Percentiles rank a stretch among this genome's conserved stretches.
Conservation (phyloP, 306 rosid species). For the Cicer yamashitae region DNA sequence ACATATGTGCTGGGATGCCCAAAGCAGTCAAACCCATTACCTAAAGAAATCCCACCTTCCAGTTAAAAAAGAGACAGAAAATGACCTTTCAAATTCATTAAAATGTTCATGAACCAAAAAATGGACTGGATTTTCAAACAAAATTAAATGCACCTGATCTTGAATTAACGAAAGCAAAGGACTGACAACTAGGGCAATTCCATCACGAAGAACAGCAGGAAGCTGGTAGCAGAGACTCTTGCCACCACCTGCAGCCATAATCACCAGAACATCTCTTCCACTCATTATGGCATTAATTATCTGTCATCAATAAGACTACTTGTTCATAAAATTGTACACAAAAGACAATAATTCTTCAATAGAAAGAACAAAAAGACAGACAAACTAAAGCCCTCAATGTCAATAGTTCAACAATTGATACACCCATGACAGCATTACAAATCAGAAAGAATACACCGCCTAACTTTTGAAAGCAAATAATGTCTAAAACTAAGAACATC, state of each 20-base stretch:
- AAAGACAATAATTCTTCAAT: neutral
- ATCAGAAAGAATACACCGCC: slow-evolving; percentile 28
- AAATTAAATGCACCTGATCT: slow-evolving; percentile 78
- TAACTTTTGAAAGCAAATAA: slow-evolving; percentile 30
- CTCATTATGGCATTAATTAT: slow-evolving; percentile 91
- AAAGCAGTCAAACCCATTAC: slow-evolving; percentile 92
- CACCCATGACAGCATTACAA: slow-evolving; percentile 3
- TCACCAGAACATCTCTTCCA: slow-evolving; percentile 85
- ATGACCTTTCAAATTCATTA: slow-evolving; percentile 23
- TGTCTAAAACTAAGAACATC: slow-evolving; percentile 18
- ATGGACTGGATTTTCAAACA: slow-evolving; percentile 24
- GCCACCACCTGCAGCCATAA: slow-evolving; percentile 99
- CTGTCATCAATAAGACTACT: slow-evolving; percentile 50
- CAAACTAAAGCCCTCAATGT: slow-evolving; percentile 23
- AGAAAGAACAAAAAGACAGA: neutral
- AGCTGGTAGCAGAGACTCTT: slow-evolving; percentile 98
- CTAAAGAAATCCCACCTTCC: slow-evolving; percentile 54
- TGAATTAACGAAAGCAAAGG: slow-evolving; percentile 92
- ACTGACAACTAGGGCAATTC: slow-evolving; percentile 92
- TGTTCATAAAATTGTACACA: slow-evolving; percentile 43
- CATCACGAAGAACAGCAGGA: slow-evolving; percentile 86
- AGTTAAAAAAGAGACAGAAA: slow-evolving; percentile 8
- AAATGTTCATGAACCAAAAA: neutral
- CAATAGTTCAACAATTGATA: neutral
- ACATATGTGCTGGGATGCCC: slow-evolving; percentile 84